Conservation (phyloP, 116 monocot genomes). For the Iris pallida region DNA sequence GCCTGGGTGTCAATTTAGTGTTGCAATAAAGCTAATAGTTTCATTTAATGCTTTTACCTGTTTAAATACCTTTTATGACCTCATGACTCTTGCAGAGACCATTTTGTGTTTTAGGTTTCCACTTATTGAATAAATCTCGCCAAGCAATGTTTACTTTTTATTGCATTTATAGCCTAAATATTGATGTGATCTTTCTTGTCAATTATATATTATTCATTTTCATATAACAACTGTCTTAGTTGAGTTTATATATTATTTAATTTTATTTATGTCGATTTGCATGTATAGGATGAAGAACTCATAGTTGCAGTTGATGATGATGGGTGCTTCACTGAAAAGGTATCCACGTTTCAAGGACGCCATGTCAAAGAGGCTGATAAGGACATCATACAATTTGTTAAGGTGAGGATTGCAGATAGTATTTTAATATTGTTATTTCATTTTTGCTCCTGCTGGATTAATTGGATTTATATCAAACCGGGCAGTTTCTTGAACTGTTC, state of each 20-base stretch:
- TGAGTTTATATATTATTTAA: not conserved
- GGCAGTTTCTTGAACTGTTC: no score
- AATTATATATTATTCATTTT: not conserved
- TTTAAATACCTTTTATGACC: no score
- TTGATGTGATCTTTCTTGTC: not conserved
- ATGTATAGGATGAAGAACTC: slow-evolving; percentile 52
- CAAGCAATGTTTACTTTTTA: not conserved
- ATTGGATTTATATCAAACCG: no score
- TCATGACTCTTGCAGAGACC: not conserved
- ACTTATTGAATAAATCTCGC: not conserved
- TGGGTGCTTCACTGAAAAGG: slow-evolving; percentile 69
- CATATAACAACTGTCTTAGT: not conserved
- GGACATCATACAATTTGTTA: slow-evolving; percentile 69
- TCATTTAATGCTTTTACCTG: no score
- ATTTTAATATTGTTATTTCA: not conserved
- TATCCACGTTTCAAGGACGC: slow-evolving; percentile 53
- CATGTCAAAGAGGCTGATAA: slow-evolving; percentile 93
- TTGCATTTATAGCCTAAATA: not conserved
- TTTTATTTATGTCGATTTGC: not conserved
- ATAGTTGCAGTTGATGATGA: slow-evolving; percentile 88
- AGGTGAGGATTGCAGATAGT: slow-evolving; percentile 37
- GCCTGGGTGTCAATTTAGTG: no score
- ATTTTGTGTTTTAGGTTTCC: not conserved
- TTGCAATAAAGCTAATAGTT: no score
- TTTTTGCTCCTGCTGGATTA: no score